Percentiles rank a stretch among this genome's conserved stretches.
phyloP scores from a whole-genome alignment of 164 flowering plant species.

The Vitis cinerea region DNA sequence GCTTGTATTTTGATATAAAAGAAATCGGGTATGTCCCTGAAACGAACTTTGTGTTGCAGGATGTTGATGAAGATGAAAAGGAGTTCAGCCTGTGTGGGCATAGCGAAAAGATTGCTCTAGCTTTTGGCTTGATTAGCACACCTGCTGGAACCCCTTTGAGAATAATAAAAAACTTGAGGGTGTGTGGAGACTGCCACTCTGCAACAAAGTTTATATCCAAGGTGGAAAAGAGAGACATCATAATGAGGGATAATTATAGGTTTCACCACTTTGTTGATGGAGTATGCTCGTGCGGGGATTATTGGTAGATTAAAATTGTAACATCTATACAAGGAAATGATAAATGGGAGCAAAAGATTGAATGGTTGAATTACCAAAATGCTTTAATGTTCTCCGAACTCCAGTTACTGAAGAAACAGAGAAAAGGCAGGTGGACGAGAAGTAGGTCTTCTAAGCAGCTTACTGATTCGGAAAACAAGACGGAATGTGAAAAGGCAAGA shows the following conservation, averaged over 20 bases:
- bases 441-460: too few relatives aligned
- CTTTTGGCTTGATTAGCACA: neutral
- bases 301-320: too few relatives aligned
- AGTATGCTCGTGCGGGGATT: too few relatives aligned
- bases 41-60: conserved; percentile 32
- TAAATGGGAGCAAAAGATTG: too few relatives aligned
- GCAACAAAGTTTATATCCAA: conserved; percentile 33
- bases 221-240: conserved; percentile 28
- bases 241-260: conserved; percentile 32
- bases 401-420: too few relatives aligned
- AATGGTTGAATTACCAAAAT: too few relatives aligned
- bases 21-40: conserved; percentile 39
- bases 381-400: too few relatives aligned
- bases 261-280: neutral
- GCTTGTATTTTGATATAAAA: conserved; percentile 29
- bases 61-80: conserved; percentile 38
- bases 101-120: conserved; percentile 18
- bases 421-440: too few relatives aligned
- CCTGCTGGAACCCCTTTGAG: conserved; percentile 28
- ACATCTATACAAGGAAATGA: too few relatives aligned
- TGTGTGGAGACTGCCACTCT: conserved; percentile 19
- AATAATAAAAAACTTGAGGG: conserved; percentile 46
- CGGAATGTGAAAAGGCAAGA: too few relatives aligned
- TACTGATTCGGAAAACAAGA: too few relatives aligned
- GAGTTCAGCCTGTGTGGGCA: conserved; percentile 35